phyloP scores from a whole-genome alignment of 805 yeast species.

The Sugiyamaella lignohabitans region DNA sequence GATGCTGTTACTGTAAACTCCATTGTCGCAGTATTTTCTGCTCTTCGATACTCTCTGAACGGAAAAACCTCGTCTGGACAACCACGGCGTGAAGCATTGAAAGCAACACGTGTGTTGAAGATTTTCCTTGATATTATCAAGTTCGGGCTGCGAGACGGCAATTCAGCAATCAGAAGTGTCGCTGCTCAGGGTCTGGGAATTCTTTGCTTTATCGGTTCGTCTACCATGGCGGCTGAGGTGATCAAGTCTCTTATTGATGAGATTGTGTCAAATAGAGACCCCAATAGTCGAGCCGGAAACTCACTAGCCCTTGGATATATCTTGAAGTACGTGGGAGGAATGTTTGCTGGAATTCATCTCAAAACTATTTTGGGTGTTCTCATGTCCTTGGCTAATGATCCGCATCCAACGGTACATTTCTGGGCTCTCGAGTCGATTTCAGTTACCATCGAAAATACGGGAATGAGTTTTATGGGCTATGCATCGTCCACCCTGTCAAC shows the following conservation, averaged over 20 bases:
- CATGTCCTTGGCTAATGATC: conserved; percentile 59
- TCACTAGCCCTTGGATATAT: conserved; percentile 45
- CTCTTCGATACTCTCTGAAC: conserved; percentile 25
- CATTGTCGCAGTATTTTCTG: conserved; percentile 56
- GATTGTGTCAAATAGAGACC: conserved; percentile 59
- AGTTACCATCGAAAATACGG: conserved; percentile 50
- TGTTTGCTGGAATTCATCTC: conserved; percentile 36
- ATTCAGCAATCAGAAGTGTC: conserved; percentile 38
- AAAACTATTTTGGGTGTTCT: conserved; percentile 49
- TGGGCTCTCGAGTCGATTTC: conserved; percentile 61
- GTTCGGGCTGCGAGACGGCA: conserved; percentile 36
- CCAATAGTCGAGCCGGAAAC: conserved; percentile 56
- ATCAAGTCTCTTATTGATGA: conserved; percentile 53
- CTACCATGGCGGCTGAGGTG: conserved; percentile 34
- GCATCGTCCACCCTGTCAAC: conserved; percentile 40
- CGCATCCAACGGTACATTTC: conserved; percentile 77
- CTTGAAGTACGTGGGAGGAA: conserved; percentile 35
- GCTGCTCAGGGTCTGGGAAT: conserved; percentile 58
- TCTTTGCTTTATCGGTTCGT: conserved; percentile 31
- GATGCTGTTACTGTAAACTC: conserved; percentile 55
- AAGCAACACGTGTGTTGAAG: conserved; percentile 35
- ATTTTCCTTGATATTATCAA: conserved; percentile 48
- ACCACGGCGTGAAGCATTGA: conserved; percentile 26
- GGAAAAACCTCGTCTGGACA: conserved; percentile 10
- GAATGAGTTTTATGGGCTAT: conserved; percentile 38